A percentile compares a stretch with the other conserved stretches of the same genome.
Conservation (phyloP, 2,329 filamentous ascomycete genomes). For the Cytospora leucostoma region DNA sequence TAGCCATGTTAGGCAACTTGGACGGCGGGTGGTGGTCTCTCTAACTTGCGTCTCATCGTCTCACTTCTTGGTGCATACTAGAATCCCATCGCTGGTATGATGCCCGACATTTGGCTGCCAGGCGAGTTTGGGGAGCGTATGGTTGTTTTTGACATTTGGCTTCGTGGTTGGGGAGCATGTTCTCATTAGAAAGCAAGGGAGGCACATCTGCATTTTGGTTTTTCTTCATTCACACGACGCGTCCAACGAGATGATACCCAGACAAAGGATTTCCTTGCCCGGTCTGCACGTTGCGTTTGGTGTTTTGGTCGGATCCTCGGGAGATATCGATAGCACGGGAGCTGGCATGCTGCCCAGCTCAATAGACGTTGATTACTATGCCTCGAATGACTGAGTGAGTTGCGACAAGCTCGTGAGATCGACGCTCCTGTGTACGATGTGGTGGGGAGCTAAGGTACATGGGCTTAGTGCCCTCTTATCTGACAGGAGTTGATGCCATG, state of each 20-base stretch:
- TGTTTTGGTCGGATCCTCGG: neutral
- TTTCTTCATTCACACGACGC: neutral
- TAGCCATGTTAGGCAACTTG: neutral
- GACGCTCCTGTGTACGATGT: neutral
- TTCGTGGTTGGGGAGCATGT: neutral
- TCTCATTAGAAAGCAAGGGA: neutral
- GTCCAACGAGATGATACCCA: conserved; percentile 1
- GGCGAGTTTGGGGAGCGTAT: neutral
- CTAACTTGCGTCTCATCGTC: neutral
- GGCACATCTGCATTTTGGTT: neutral
- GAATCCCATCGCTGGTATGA: neutral
- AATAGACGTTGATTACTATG: neutral
- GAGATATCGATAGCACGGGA: neutral
- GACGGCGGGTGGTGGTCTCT: neutral
- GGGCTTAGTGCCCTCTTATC: neutral
- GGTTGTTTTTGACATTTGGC: neutral
- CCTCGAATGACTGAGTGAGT: neutral
- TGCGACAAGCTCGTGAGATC: neutral
- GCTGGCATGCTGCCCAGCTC: neutral
- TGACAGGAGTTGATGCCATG: neutral
- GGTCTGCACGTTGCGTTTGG: neutral
- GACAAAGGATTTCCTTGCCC: neutral
- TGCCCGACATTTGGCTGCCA: neutral
- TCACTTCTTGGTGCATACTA: neutral
- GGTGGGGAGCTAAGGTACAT: neutral